phyloP scores from a whole-genome alignment of 352 stramenopile genomes.

The Hyaloperonospora brassicae region DNA sequence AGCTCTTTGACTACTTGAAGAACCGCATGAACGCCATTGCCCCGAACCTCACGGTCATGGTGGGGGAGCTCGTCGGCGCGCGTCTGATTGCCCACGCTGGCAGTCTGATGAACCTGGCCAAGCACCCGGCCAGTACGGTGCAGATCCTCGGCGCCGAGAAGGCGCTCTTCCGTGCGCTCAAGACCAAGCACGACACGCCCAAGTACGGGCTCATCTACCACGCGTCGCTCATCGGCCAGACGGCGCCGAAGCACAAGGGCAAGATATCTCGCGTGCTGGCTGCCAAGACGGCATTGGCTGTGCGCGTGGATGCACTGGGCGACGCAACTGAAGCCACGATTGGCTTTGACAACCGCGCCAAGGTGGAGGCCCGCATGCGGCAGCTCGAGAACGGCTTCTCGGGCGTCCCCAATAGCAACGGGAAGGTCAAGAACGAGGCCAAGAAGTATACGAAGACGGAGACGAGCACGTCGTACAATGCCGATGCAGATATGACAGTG shows the following conservation, averaged over 20 bases:
- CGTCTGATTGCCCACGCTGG: conserved; percentile 99
- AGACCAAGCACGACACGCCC: conserved; percentile 99
- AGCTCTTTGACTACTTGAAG: conserved; percentile 99
- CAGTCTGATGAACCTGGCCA: conserved; percentile 98
- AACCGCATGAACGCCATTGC: conserved; percentile 99
- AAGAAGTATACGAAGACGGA: conserved; percentile 89
- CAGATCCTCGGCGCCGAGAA: conserved; percentile 99
- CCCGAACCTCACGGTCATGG: conserved; percentile 99
- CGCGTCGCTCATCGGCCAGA: conserved; percentile 98
- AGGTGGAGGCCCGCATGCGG: conserved; percentile 96
- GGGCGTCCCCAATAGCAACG: conserved; percentile 75
- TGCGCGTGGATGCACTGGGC: conserved; percentile 97
- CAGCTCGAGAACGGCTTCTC: conserved; percentile 94
- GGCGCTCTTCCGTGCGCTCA: conserved; percentile 98
- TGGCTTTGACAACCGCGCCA: conserved; percentile 94
- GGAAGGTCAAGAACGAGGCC: conserved; percentile 84
- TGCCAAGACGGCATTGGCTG: conserved; percentile 97
- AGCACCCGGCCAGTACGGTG: conserved; percentile 98
- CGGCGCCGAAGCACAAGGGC: conserved; percentile 99
- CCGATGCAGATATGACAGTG: conserved; percentile 92
- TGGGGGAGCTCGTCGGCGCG: conserved; percentile 98
- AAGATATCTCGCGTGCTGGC: conserved; percentile 98
- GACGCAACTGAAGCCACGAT: conserved; percentile 94
- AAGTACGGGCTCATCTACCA: conserved; percentile 99
- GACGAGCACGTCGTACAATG: conserved; percentile 88